Conservation (phyloP, 2,329 filamentous ascomycete genomes). For the Phyllosticta paracitricarpa region DNA sequence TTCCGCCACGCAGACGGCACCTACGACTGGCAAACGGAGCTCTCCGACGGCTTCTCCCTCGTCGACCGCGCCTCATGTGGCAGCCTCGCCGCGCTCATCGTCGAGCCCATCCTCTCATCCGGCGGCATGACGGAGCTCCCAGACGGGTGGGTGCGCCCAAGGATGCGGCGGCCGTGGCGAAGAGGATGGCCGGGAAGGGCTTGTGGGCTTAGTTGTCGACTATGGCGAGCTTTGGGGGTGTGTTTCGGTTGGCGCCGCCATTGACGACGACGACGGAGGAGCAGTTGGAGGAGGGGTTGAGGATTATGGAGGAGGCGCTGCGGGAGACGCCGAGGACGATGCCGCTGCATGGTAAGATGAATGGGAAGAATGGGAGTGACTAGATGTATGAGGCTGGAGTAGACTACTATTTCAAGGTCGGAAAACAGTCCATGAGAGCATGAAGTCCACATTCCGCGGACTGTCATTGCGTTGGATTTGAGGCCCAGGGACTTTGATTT, state of each 20-base stretch:
- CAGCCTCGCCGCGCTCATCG: constrained; percentile 52
- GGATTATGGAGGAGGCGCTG: constrained; percentile 49
- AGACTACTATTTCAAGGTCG: too few species aligned
- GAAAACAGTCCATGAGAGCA: too few species aligned
- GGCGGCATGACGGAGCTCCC: constrained; percentile 53
- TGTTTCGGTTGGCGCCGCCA: constrained; percentile 51
- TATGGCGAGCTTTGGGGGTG: constrained; percentile 45
- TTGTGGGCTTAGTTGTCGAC: constrained; percentile 49
- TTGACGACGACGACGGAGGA: constrained; percentile 45
- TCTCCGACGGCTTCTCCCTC: constrained; percentile 52
- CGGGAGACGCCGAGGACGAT: constrained; percentile 37
- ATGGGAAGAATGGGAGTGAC: too few species aligned
- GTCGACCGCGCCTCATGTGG: constrained; percentile 51
- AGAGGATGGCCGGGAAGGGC: constrained; percentile 41
- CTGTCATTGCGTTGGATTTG: too few species aligned
- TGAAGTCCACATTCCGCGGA: too few species aligned
- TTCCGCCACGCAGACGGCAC: constrained; percentile 50
- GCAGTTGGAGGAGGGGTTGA: constrained; percentile 38
- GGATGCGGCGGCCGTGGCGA: constrained; percentile 39
- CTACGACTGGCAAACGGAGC: constrained; percentile 56
- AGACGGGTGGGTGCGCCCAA: constrained; percentile 44
- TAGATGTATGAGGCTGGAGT: too few species aligned
- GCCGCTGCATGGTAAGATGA: constrained; percentile 17
- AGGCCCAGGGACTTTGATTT: too few species aligned
- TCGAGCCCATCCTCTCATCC: constrained; percentile 51